phyloP scores from a whole-genome alignment of 2,329 filamentous ascomycete species.

The Aspergillus fischeri region DNA sequence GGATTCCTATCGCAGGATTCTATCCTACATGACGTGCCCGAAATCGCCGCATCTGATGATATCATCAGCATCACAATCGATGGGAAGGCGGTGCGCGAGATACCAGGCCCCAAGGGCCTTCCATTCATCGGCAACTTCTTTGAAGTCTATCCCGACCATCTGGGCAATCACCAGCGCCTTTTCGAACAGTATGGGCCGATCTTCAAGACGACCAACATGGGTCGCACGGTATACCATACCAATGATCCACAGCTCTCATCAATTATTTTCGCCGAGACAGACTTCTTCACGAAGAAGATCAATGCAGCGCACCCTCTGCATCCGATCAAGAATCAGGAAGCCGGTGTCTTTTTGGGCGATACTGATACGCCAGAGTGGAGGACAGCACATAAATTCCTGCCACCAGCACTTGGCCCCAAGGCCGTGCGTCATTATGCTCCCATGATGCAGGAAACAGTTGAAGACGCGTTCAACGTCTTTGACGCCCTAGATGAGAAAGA shows the following conservation, averaged over 20 bases:
- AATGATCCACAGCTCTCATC: constrained; percentile 47
- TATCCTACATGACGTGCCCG: constrained; percentile 9
- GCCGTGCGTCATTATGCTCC: constrained; percentile 60
- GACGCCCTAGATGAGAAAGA: constrained; percentile 47
- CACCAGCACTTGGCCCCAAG: constrained; percentile 56
- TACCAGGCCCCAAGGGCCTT: constrained; percentile 19
- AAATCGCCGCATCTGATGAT: constrained; percentile 8
- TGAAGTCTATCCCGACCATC: constrained; percentile 55
- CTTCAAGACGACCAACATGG: constrained; percentile 52
- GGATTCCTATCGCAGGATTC: constrained; percentile 15
- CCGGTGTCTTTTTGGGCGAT: constrained; percentile 31
- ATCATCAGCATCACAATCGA: constrained; percentile 26
- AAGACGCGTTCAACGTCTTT: constrained; percentile 48
- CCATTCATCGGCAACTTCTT: constrained; percentile 51
- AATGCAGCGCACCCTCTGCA: constrained; percentile 30
- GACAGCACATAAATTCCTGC: constrained; percentile 58
- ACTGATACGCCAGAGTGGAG: constrained; percentile 32
- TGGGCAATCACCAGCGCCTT: constrained; percentile 54
- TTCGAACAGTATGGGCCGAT: constrained; percentile 52
- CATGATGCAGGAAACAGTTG: constrained; percentile 54
- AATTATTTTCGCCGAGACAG: constrained; percentile 46
- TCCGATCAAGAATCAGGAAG: constrained; percentile 23
- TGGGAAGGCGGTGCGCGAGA: constrained; percentile 25
- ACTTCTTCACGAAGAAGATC: constrained; percentile 54
- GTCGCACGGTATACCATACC: constrained; percentile 48